Percentiles rank a stretch among this genome's conserved stretches.
These are phyloP conservation scores for Oehlia diaphana DNA, from an alignment of 192 early-diverging fungal genomes.

Conservation along the genomic window DNA sequence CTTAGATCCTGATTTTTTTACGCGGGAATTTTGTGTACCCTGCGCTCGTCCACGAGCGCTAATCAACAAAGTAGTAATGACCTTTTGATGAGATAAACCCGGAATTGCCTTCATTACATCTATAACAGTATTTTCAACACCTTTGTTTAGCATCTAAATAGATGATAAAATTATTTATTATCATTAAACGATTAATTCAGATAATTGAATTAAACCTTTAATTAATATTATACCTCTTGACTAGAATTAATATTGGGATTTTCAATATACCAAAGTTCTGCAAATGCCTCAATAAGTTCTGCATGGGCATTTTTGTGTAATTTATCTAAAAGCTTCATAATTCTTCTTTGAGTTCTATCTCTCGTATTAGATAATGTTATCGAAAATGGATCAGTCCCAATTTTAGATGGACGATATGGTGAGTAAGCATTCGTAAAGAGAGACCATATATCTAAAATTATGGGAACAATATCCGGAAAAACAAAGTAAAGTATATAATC, in stretches of 20 bases:
- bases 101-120: constrained; percentile 40
- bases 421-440: constrained; percentile 32
- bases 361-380: constrained; percentile 46
- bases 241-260: constrained; percentile 37
- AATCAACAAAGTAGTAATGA: constrained; percentile 43
- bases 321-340: constrained; percentile 54
- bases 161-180: not conserved
- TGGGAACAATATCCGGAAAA: constrained; percentile 46
- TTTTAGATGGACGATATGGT: constrained; percentile 23
- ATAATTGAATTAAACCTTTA: not conserved
- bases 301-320: constrained; percentile 53
- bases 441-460: constrained; percentile 53
- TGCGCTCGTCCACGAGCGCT: constrained; percentile 48
- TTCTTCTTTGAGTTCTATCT: constrained; percentile 43
- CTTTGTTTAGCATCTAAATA: not conserved
- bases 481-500: constrained; percentile 49
- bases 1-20: constrained; percentile 42
- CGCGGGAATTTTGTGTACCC: constrained; percentile 36
- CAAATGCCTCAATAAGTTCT: constrained; percentile 62
- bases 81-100: constrained; percentile 35
- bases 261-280: constrained; percentile 67
- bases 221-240: not conserved
- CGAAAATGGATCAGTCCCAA: not conserved
- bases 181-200: not conserved
- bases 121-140: constrained; percentile 36